Base-by-base conservation (phyloP, 352 stramenopile species). In the Globisporangium cylindrosporum region DNA sequence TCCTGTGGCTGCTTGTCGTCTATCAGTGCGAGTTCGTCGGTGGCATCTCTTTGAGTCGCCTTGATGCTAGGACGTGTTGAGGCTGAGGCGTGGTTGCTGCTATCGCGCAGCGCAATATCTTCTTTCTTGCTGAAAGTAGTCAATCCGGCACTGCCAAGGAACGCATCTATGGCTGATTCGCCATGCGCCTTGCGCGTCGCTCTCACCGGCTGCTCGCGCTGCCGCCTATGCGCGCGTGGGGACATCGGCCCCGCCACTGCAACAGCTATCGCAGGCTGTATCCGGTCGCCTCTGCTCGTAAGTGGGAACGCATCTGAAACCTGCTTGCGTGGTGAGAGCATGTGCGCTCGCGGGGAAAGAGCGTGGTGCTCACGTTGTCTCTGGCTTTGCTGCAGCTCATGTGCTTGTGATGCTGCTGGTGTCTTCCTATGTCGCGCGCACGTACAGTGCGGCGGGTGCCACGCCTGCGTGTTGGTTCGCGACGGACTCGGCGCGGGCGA, bases 361-460 rank as follows among this genome's bases (percentile, higher is more conserved):
- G 57, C n/a, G 10, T 54, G 25, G 15, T 24, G n/a, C 3, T 22
- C 29, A 8, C 3, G 18, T 1, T 48, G 56, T 5, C 18, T 29
- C n/a, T 61, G 43, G 15, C 5, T 12, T n/a, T 22, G 56, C 20
- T 61, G 56, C 38, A 20, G 38, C 6, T 60, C 27, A 1, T 41
- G 41, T 12, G 24, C 3, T 64, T 25, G 22, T 0, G 22, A n/a
- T 22, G 34, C 32, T 49, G 46, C 24, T 43, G 12, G 38, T 46
- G 59, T 25, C 4, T 68, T 59, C 34, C 60, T 61, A 49, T 86
- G 77, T 20, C 76, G 67, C 4, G 69, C 64, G 18, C 75, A 81
- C n/a, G 80, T 74, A 54, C 77, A 84, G 32, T 79, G 65, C 24
- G 71, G 72, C 36, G 77, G 75, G 53, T 83, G 78, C 63, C 62